phyloP scores from a whole-genome alignment of 192 early-diverging fungal genomes.

The Coemansia sp. region DNA sequence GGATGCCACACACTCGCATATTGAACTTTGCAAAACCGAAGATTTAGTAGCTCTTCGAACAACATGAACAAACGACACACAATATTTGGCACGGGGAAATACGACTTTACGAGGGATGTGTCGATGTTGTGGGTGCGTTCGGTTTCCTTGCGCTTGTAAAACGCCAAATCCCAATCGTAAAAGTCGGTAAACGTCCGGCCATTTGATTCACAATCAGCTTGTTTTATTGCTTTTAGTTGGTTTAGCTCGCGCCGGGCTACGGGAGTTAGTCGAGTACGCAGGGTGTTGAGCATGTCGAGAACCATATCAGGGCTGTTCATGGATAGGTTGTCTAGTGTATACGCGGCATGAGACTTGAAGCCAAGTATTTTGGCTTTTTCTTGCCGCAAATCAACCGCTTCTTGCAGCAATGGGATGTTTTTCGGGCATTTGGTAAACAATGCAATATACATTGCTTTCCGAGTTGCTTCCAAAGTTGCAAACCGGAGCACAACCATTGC shows the following conservation, averaged over 20 bases:
- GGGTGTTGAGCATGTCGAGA: slow-evolving; percentile 58
- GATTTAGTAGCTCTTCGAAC: slow-evolving; percentile 62
- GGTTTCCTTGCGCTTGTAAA: slow-evolving; percentile 63
- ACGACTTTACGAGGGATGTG: slow-evolving; percentile 69
- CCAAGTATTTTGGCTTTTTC: slow-evolving; percentile 60
- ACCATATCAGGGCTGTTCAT: slow-evolving; percentile 65
- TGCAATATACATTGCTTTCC: slow-evolving; percentile 32
- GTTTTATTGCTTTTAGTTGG: slow-evolving; percentile 61
- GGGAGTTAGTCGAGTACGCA: slow-evolving; percentile 51
- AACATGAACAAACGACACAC: slow-evolving; percentile 63
- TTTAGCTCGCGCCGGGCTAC: slow-evolving; percentile 58
- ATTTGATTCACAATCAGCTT: slow-evolving; percentile 25
- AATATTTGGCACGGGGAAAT: slow-evolving; percentile 59
- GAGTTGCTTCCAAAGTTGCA: slow-evolving; percentile 45
- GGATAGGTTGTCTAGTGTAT: slow-evolving; percentile 66
- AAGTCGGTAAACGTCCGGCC: slow-evolving; percentile 53
- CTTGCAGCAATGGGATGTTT: slow-evolving; percentile 58
- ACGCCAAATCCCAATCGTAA: slow-evolving; percentile 66
- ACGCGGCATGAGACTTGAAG: slow-evolving; percentile 63
- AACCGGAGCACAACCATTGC: slow-evolving; percentile 27
- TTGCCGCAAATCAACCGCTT: slow-evolving; percentile 49
- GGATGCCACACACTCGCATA: slow-evolving; percentile 64
- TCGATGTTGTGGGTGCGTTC: slow-evolving; percentile 63
- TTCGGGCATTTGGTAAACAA: slow-evolving; percentile 38
- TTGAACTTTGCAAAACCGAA: slow-evolving; percentile 61